Base-by-base conservation (phyloP, 495 filamentous ascomycete genomes). In the Penicillium flavigenum region DNA sequence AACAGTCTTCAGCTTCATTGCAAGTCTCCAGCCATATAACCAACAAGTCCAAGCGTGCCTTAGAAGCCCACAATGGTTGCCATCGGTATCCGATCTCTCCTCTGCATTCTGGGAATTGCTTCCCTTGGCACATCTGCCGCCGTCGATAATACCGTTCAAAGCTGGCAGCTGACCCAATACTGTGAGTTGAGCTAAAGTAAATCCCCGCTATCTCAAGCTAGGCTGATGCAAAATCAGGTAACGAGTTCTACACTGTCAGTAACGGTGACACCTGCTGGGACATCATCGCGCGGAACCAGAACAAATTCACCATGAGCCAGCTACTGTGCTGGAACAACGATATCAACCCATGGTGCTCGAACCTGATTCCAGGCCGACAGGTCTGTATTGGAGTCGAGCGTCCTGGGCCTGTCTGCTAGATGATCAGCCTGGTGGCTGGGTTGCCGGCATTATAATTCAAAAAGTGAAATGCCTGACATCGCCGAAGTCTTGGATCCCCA, bases 251-350 rank as follows among this genome's bases (percentile, higher is more conserved):
- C 49, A 56, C 45, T 7, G 53, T 69, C 2, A 56, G 53, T 20
- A 5, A n/a, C 11, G 66, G 66, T 12, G 66, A 69, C 49, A 69
- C 66, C 20, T 69, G 66, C 56, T 69, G 61, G 64, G 62, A 67
- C 32, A 67, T 69, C 5, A 59, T 67, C 16, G 8, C 29, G 1
- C 45, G 53, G 2, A 57, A 51, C 41, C 51, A 59, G 9, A 58
- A 64, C 16, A 54, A 47, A 20, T 57, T 69, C 46, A 67, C 64
- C 22, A 64, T 69, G 19, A 59, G 42, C 16, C 59, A 69, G 22
- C 54, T 69, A 1, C 34, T 65, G 9, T 69, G 66, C 47, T 69
- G 66, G 66, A 69, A 69, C 32, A 58, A 64, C 7, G 64, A 69
- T 20, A 64, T 69, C 57, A 69, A 69, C 31, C 47, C 59, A 2